Percentiles rank a stretch among this genome's conserved stretches.
Evolutionary conservation across 495 filamentous ascomycete species (phyloP).

Genomic region (Pseudoneurospora amorphoporcata): DNA sequence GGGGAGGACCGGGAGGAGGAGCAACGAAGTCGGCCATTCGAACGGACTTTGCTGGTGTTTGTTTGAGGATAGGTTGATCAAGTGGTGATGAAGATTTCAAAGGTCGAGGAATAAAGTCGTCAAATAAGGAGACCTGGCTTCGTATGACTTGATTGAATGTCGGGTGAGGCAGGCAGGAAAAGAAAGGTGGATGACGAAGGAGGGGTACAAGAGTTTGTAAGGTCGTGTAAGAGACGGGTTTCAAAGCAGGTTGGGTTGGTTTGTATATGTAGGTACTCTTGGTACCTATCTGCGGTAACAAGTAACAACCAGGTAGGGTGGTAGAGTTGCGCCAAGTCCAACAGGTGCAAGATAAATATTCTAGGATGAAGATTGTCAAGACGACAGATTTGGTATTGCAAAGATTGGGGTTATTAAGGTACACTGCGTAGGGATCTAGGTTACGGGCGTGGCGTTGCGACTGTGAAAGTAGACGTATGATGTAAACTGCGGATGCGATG

Average conservation of each 20-base stretch:
- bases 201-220: neutral
- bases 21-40: constrained; percentile 51
- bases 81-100: neutral
- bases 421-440: neutral
- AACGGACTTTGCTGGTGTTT: neutral
- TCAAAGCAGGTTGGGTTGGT: constrained; percentile 1
- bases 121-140: neutral
- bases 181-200: neutral
- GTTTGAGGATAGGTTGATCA: neutral
- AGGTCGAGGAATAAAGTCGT: neutral
- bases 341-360: neutral
- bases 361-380: neutral
- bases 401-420: neutral
- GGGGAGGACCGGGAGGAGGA: constrained; percentile 70
- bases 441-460: neutral
- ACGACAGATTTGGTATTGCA: neutral
- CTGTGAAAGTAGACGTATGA: neutral
- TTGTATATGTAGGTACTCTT: neutral
- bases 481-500: neutral
- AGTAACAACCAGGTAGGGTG: neutral
- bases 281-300: neutral
- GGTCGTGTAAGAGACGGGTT: constrained; percentile 9
- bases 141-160: neutral
- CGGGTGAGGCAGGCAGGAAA: neutral
- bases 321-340: neutral